These are phyloP conservation scores for Athelia sp. DNA, from an alignment of 1,284 basidiomycete genomes.

Conservation along the genomic window DNA sequence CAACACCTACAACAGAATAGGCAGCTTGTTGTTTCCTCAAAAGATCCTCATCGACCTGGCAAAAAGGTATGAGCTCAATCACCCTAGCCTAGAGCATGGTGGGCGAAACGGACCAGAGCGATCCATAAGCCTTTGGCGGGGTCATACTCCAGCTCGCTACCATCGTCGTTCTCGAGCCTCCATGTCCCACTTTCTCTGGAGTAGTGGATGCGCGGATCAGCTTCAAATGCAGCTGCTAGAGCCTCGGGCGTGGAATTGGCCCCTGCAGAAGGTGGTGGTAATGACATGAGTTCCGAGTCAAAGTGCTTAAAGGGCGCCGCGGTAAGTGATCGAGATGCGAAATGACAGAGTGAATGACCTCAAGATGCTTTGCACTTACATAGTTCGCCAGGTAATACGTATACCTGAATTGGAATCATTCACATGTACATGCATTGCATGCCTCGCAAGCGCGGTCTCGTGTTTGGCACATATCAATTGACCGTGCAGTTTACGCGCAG, in stretches of 20 bases:
- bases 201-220: constrained; percentile 78
- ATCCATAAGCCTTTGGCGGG: constrained; percentile 71
- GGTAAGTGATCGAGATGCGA: not conserved
- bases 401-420: too few species aligned
- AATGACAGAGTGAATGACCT: too few species aligned
- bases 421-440: too few species aligned
- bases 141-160: constrained; percentile 87
- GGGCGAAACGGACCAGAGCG: constrained; percentile 72
- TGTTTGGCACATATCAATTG: too few species aligned
- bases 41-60: constrained; percentile 77
- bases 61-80: constrained; percentile 11
- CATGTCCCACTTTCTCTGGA: constrained; percentile 76
- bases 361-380: not conserved
- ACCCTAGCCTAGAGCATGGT: too few species aligned
- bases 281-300: constrained; percentile 5
- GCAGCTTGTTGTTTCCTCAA: constrained; percentile 87
- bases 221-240: constrained; percentile 65
- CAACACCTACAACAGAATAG: constrained; percentile 85
- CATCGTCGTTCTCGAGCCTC: constrained; percentile 87
- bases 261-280: constrained; percentile 41
- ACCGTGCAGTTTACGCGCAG: too few species aligned
- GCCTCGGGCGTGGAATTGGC: constrained; percentile 46
- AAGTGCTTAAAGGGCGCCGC: constrained; percentile 3
- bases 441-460: too few species aligned
- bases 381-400: not conserved